These are phyloP conservation scores for Taphrina wiesneri DNA, from an alignment of 1,139 yeast species.

Conservation along the genomic window DNA sequence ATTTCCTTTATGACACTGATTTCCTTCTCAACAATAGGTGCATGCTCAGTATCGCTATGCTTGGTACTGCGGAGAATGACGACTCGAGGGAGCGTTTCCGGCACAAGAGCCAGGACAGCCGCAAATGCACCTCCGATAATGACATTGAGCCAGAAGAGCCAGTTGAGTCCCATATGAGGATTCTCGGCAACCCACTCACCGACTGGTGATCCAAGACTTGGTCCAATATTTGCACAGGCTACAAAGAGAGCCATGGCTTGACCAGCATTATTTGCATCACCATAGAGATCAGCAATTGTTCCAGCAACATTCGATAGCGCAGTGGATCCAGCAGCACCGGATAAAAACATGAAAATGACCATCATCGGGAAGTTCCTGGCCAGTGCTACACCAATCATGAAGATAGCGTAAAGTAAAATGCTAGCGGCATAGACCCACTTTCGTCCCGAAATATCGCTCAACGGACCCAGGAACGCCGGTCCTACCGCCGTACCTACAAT, in stretches of 20 bases:
- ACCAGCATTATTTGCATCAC: constrained; percentile 53
- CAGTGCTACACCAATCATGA: constrained; percentile 61
- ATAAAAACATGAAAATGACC: constrained; percentile 59
- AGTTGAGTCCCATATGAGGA: constrained; percentile 53
- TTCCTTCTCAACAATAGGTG: neutral
- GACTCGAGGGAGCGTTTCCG: constrained; percentile 35
- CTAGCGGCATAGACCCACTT: constrained; percentile 44
- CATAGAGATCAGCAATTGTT: constrained; percentile 60
- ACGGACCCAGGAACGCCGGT: constrained; percentile 78
- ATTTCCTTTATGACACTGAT: constrained; percentile 18
- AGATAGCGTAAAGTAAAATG: constrained; percentile 54
- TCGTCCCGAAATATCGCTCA: constrained; percentile 75
- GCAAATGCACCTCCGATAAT: constrained; percentile 55
- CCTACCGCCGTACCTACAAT: constrained; percentile 83
- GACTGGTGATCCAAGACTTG: constrained; percentile 61
- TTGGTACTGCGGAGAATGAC: constrained; percentile 12
- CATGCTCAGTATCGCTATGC: neutral
- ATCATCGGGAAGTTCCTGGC: constrained; percentile 57
- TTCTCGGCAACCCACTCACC: constrained; percentile 56
- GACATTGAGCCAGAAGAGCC: constrained; percentile 65
- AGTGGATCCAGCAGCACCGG: constrained; percentile 67
- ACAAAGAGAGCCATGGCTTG: constrained; percentile 61
- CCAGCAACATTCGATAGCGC: constrained; percentile 70
- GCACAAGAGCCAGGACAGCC: constrained; percentile 48
- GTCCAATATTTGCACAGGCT: constrained; percentile 63